Percentiles rank a stretch among this genome's conserved stretches.
Evolutionary conservation across 495 filamentous ascomycete genomes (phyloP).

Genomic region (Xylaria curta): DNA sequence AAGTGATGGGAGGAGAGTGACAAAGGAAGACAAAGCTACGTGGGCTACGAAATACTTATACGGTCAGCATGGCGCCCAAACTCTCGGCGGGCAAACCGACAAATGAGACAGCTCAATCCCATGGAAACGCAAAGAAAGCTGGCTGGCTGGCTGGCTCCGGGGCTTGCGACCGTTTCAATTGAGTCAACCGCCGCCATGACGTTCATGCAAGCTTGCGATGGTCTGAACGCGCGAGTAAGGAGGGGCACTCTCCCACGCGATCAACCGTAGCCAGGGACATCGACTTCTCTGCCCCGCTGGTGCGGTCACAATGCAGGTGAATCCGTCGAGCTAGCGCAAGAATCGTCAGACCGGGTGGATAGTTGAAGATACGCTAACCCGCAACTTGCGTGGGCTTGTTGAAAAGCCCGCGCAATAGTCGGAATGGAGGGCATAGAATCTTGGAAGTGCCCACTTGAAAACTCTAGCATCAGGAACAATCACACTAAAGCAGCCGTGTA

Average conservation of each 20-base stretch:
- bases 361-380: not conserved
- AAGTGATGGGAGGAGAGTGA: not conserved
- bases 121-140: not conserved
- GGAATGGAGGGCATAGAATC: not conserved
- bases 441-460: not conserved
- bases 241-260: slow-evolving; percentile 14
- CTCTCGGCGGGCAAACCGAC: not conserved
- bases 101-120: not conserved
- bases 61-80: not conserved
- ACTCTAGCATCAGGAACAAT: not conserved
- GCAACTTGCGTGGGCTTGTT: not conserved
- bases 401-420: not conserved
- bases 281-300: slow-evolving; percentile 7
- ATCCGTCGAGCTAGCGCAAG: slow-evolving; percentile 7
- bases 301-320: slow-evolving; percentile 15
- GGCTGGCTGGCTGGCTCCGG: not conserved
- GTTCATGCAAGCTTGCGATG: not conserved
- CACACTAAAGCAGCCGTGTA: not conserved
- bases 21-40: not conserved
- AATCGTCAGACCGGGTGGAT: slow-evolving; percentile 9
- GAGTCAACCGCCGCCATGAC: slow-evolving; percentile 5
- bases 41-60: slow-evolving; percentile 16
- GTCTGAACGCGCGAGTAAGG: slow-evolving; percentile 4
- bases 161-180: not conserved
- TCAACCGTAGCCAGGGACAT: not conserved